These are phyloP conservation scores for Bryoerythrophyllum caledonicum DNA, from an alignment of 225 moss, liverwort and hornwort genomes.

Conservation along the genomic window DNA sequence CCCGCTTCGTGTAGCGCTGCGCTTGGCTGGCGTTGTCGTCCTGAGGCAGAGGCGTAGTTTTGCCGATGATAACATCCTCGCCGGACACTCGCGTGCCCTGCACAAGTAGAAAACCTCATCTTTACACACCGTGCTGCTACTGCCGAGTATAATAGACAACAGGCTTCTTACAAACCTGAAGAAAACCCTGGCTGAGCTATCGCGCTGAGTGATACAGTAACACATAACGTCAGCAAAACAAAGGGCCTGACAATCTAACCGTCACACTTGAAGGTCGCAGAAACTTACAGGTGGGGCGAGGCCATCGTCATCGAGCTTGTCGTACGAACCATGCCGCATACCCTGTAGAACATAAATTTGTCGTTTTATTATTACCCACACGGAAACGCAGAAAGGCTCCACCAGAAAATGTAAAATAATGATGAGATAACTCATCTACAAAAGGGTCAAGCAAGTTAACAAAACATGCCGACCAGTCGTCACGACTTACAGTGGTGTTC, in stretches of 20 bases:
- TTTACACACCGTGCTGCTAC: constrained; percentile 6
- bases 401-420: neutral
- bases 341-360: constrained; percentile 46
- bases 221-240: constrained; percentile 16
- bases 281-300: constrained; percentile 88
- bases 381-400: neutral
- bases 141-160: neutral
- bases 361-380: neutral
- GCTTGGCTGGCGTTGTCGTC: constrained; percentile 98
- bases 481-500: constrained; percentile 77
- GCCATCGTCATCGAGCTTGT: constrained; percentile 98
- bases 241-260: neutral
- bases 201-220: constrained; percentile 4
- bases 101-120: constrained; percentile 15
- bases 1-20: constrained; percentile 92
- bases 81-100: constrained; percentile 98
- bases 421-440: neutral
- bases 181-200: neutral
- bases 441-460: constrained; percentile 3
- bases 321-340: constrained; percentile 99
- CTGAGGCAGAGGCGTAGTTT: constrained; percentile 93
- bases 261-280: constrained; percentile 16
- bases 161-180: neutral
- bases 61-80: constrained; percentile 98
- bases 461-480: neutral